phyloP scores from a whole-genome alignment of 139 green algal species.

The Axilococcus clingmanii region DNA sequence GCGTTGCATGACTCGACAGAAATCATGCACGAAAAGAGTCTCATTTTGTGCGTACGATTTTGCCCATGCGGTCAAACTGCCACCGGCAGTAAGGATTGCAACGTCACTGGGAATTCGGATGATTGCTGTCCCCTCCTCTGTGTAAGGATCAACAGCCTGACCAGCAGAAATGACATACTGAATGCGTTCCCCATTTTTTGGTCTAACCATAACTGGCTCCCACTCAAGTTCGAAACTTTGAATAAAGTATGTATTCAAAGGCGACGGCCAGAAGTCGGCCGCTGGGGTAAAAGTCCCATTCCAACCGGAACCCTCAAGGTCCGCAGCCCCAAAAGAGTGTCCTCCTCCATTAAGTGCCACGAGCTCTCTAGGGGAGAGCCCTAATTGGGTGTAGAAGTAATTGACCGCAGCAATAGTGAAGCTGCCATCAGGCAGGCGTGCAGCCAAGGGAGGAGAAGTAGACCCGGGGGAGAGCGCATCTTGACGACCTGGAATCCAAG shows the following conservation, averaged over 20 bases:
- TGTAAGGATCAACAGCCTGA: not conserved
- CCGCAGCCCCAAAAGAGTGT: not conserved
- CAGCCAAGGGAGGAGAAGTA: not conserved
- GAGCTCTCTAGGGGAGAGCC: not conserved
- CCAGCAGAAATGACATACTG: not conserved
- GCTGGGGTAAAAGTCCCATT: not conserved
- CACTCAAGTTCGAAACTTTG: not conserved
- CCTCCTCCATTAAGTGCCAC: not conserved
- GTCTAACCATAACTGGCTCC: not conserved
- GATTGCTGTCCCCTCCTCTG: not conserved
- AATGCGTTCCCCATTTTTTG: not conserved
- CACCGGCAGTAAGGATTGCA: not conserved
- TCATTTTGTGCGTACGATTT: not conserved
- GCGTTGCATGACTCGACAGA: not conserved
- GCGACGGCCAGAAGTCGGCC: not conserved
- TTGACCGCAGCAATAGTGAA: not conserved
- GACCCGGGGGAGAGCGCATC: not conserved
- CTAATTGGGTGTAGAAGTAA: not conserved
- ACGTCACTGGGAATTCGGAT: constrained; percentile 3
- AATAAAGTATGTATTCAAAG: not conserved
- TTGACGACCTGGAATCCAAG: not conserved
- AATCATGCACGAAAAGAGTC: constrained; percentile 1
- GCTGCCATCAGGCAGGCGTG: not conserved
- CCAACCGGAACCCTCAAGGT: not conserved
- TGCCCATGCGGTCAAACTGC: not conserved